Conservation (phyloP, 2,329 filamentous ascomycete species). For the Leptographium flavum region DNA sequence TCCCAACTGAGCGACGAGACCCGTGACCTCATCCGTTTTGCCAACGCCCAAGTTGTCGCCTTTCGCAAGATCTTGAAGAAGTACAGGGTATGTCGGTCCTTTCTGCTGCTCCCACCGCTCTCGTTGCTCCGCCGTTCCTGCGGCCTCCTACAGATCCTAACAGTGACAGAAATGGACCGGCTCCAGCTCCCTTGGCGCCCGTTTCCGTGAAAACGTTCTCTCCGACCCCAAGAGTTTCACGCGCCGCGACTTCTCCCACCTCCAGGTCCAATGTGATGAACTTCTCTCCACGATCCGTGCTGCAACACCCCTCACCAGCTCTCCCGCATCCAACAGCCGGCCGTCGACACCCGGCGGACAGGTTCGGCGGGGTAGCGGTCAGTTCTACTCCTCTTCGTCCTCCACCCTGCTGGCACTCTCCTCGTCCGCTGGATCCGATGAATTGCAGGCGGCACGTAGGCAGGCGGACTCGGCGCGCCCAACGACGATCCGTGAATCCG, state of each 20-base stretch:
- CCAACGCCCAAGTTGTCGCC: conserved; percentile 57
- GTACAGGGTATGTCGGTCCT: conserved; percentile 54
- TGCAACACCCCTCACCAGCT: conserved; percentile 25
- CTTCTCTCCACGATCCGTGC: conserved; percentile 32
- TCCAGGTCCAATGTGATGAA: conserved; percentile 36
- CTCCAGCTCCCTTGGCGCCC: conserved; percentile 46
- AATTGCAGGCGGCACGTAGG: not conserved
- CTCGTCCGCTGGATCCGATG: conserved; percentile 8
- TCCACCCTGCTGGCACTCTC: conserved; percentile 10
- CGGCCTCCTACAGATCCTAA: not conserved
- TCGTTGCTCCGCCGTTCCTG: not conserved
- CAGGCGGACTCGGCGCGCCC: not conserved
- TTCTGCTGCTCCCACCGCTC: conserved; percentile 2
- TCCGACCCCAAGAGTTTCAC: conserved; percentile 58
- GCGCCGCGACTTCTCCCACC: conserved; percentile 44
- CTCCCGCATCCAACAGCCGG: conserved; percentile 10
- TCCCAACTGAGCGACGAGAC: conserved; percentile 56
- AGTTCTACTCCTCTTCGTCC: conserved; percentile 11
- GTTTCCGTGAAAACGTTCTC: conserved; percentile 54
- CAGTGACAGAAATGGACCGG: conserved; percentile 60
- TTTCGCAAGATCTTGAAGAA: conserved; percentile 74
- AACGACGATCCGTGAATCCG: not conserved
- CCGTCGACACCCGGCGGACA: not conserved
- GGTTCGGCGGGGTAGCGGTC: conserved; percentile 7
- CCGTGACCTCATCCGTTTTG: conserved; percentile 54